Base-by-base conservation (phyloP, 306 rosid genomes). In the Vachellia collinsii region DNA sequence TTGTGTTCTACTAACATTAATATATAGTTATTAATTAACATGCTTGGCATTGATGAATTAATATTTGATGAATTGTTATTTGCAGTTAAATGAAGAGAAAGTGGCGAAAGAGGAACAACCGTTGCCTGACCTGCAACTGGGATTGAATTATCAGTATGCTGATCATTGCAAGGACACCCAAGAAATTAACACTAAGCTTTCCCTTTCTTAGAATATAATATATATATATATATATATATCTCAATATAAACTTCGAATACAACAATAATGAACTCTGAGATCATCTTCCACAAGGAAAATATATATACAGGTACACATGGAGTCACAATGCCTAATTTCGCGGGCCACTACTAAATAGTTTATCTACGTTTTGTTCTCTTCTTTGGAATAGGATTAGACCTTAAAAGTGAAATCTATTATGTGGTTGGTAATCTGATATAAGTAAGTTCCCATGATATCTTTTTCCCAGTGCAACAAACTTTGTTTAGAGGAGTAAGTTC, bases 131-230 rank as follows among this genome's bases (percentile, higher is more conserved):
- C 84, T 91, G 92, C 90, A 85, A 58, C 81, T 91, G 72, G 81
- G 94, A 77, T 79, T 88, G 76, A 88, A 86, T 44, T 22, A 6
- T 75, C 85, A 81, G 41, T 7, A 65, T 56, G 63, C 19, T 19
- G 83, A 80, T 83, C 73, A 79, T 75, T 46, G 70, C 46, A 81
- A 70, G 70, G 84, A 85, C 76, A 81, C 79, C 51, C 85, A 88
- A 51, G 91, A 88, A 81, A 88, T 90, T 83, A 83, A 83, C 88
- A 91, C 96, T 2, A 85, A 86, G 70, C 96, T 91, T 75, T 87
- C 97, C 44, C 97, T 93, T 54, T 89, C 96, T 59, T 87, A 88
- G 83, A 58, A 43, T 50, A n/a, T n/a, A n/a, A n/a, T n/a, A 50
- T 37, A 38, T 34, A 19, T 17, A 47, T 47, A 7, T 54, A 54